These are phyloP conservation scores for Akebia trifoliata DNA, from an alignment of 164 flowering plant species.

Conservation along the genomic window DNA sequence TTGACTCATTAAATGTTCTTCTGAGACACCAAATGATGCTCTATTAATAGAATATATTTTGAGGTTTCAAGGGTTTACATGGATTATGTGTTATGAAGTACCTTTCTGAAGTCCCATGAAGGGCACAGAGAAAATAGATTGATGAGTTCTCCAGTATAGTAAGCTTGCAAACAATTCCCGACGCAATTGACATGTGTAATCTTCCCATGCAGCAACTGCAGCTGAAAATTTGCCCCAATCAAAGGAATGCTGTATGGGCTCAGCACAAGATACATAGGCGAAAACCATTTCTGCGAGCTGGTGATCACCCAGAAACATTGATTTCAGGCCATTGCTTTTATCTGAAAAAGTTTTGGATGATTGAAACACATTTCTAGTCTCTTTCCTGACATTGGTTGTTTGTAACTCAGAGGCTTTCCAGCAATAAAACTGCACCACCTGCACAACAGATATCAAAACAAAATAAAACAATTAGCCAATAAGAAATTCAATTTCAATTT, in stretches of 20 bases:
- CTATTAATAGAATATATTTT: too few relatives aligned
- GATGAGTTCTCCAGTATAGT: conserved; percentile 51
- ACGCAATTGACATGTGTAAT: conserved; percentile 35
- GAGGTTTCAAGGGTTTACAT: background rate
- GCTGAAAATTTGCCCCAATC: conserved; percentile 39
- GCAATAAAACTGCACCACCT: conserved; percentile 68
- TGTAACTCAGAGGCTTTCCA: conserved; percentile 50
- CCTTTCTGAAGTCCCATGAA: conserved; percentile 5
- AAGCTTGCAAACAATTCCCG: conserved; percentile 33
- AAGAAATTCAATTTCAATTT: too few relatives aligned
- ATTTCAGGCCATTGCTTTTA: conserved; percentile 19
- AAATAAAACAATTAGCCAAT: too few relatives aligned
- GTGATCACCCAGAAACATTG: conserved; percentile 29
- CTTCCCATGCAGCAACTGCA: conserved; percentile 52
- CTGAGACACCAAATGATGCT: too few relatives aligned
- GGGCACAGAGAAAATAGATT: conserved; percentile 39
- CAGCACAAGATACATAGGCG: conserved; percentile 3
- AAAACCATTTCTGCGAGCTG: conserved; percentile 32
- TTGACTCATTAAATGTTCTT: too few relatives aligned
- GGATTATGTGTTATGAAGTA: background rate
- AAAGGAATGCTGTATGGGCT: conserved; percentile 17
- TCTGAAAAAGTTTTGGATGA: conserved; percentile 28
- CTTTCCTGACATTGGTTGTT: conserved; percentile 5
- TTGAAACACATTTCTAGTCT: conserved; percentile 8
- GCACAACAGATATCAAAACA: conserved; percentile 7